Evolutionary conservation across 2,329 filamentous ascomycete genomes (phyloP), one percentile per base, ranked within the genome.

Genomic region (Raffaelea arxii): DNA sequence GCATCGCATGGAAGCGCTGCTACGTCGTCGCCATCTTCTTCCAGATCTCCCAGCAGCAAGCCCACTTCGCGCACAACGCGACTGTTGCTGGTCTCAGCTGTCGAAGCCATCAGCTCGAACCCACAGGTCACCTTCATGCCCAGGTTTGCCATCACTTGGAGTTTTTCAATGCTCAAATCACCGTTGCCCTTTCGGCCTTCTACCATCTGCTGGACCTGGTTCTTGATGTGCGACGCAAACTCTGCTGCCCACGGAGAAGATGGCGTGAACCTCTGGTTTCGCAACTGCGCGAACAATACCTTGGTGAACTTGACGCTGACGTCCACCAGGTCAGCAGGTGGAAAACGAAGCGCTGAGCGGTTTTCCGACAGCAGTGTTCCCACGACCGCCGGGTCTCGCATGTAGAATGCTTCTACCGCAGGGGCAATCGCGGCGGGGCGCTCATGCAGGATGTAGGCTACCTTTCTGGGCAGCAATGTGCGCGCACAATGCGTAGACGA

Each of bases 41-140:
- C 72, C 2, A 94, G 55, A 57, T 94, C 88, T 44, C 86, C 80
- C 0, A 96, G 69, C 1, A 94, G 59, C 12, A 95, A 69, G 23
- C 78, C 77, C 30, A 95, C 78, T 62, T 94, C 88, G 30, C 87
- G 74, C 4, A 86, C 83, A 1, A 75, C 64, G 9, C 81, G 74
- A 53, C 76, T 85, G 53, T 87, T 80, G 53, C 76, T 78, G 49
- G 82, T 81, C 35, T 83, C 74, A 1, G 80, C 74, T 54, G 85
- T 79, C 10, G 70, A 68, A 0, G 88, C 66, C 42, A 97, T 72
- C 75, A 97, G 92, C 64, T 98, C 91, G 57, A 95, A 89, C 0
- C 91, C 92, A 55, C 84, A 89, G 0, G 87, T 77, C 10, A 97
- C 65, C 60, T 97, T 97, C 82, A 96, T 91, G 11, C 90, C 90